Evolutionary conservation across 768 basidiomycete species (phyloP), one percentile per base, ranked within the genome.

Genomic region (Collybia sp.): DNA sequence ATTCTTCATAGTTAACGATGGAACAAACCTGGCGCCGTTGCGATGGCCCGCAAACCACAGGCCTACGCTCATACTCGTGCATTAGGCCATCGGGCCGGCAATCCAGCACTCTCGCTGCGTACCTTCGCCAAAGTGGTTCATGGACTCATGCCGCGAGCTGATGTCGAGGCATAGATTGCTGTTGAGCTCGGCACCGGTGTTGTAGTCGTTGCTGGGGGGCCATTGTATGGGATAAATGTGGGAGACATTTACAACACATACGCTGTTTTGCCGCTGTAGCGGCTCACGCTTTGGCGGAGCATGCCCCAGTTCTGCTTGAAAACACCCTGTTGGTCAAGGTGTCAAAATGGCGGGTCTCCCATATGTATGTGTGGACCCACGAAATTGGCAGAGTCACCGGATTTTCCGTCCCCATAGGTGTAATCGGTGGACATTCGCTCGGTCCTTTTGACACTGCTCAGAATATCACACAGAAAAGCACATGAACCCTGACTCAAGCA

Each of bases 291-390:
- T 13, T 40, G 43, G 12, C 48, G 48, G 25, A 49, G 48, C 48
- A 49, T 49, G 30, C 48, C 48, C 48, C 48, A 49, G 32, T 49
- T 49, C 30, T 49, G 48, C 39, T 49, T 49, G 48, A 49, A 49
- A 18, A 49, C 44, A 6, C 48, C 48, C 48, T 49, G 19, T 25
- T 25, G 25, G 25, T 25, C 8, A 3, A 20, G 5, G 13, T 13
- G 16, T 12, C 25, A 15, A 32, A 36, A 31, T 4, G 32, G 8
- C 8, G 33, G 19, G 41, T 34, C 6, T 25, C 8, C 25, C 8
- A 3, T 8, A 25, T 25, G 34, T 12, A 18, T 16, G 12, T 12
- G 18, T n/a, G 40, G 15, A 34, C 32, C 19, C 25, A 49, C 43
- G 36, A 45, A 44, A 33, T 49, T 49, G 12, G 44, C 43, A 3